Percentiles rank a stretch among this genome's conserved stretches.
Evolutionary conservation across 202 grass and related monocot genomes (phyloP).

Genomic region (Eragrostis tef): DNA sequence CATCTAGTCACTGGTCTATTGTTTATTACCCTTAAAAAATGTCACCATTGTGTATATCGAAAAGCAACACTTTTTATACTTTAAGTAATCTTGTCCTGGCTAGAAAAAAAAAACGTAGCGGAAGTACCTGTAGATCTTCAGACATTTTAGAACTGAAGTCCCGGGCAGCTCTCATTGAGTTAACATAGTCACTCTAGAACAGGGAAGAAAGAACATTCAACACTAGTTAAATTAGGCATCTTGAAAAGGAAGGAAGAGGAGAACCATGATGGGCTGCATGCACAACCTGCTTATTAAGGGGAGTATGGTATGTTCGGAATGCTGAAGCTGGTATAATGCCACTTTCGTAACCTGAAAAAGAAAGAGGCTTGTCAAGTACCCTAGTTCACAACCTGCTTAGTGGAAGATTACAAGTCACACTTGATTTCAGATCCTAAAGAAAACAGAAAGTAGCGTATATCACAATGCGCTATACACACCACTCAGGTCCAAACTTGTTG

Average conservation of each 20-base stretch:
- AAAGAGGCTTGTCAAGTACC: constrained; percentile 24
- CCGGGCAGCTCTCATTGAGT: constrained; percentile 86
- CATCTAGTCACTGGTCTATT: constrained; percentile 33
- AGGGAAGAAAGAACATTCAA: constrained; percentile 30
- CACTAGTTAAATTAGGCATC: constrained; percentile 27
- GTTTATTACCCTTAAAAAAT: neutral
- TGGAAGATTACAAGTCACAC: constrained; percentile 31
- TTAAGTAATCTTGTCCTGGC: constrained; percentile 1
- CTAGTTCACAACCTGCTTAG: constrained; percentile 15
- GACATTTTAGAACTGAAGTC: constrained; percentile 94
- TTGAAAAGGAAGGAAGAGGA: constrained; percentile 17
- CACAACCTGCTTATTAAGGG: constrained; percentile 95
- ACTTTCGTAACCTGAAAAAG: constrained; percentile 75
- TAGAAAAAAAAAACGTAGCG: constrained; percentile 26
- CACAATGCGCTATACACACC: constrained; percentile 64
- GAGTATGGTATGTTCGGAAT: constrained; percentile 95
- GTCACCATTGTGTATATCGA: constrained; percentile 16
- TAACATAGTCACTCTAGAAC: constrained; percentile 86
- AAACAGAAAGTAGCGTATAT: constrained; percentile 13
- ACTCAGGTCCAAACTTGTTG: constrained; percentile 81
- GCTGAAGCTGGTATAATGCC: constrained; percentile 78
- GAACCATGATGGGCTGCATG: constrained; percentile 35
- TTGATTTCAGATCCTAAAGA: constrained; percentile 26
- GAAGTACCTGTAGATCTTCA: constrained; percentile 77
- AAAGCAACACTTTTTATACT: constrained; percentile 29